Conservation (phyloP, 2,329 filamentous ascomycete species). For the Clonostachys solani region DNA sequence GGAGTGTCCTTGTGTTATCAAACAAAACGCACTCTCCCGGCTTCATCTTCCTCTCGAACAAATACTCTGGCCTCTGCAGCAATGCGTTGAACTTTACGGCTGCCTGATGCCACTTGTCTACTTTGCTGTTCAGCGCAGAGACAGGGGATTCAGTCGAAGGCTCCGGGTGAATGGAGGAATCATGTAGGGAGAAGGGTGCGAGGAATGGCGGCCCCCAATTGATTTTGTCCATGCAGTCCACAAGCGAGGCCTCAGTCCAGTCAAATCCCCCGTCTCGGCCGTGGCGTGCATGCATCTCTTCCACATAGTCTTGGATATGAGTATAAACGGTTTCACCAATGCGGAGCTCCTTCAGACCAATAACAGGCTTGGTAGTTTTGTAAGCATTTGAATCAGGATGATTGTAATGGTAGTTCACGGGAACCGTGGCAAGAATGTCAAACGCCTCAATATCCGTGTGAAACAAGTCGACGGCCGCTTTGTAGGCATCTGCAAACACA, state of each 20-base stretch:
- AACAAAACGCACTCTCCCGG: slow-evolving; percentile 2
- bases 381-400: slow-evolving; percentile 2
- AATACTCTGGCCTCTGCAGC: slow-evolving; percentile 1
- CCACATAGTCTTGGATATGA: background rate
- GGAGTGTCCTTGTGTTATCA: slow-evolving; percentile 3
- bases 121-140: background rate
- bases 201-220: slow-evolving; percentile 2
- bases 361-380: slow-evolving; percentile 2
- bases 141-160: background rate
- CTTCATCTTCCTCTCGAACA: slow-evolving; percentile 2
- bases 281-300: background rate
- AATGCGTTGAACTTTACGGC: slow-evolving; percentile 2
- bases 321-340: background rate
- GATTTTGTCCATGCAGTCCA: slow-evolving; percentile 2
- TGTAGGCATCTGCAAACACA: slow-evolving; percentile 3
- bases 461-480: slow-evolving; percentile 1
- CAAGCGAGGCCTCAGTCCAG: background rate
- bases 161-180: background rate
- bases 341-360: slow-evolving; percentile 1
- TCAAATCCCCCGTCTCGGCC: no score
- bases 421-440: slow-evolving; percentile 1
- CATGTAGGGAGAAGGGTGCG: slow-evolving; percentile 1
- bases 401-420: slow-evolving; percentile 3
- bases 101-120: slow-evolving; percentile 2
- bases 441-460: slow-evolving; percentile 1